These are phyloP conservation scores for Fraxinus cuspidata DNA, from an alignment of 257 asterid genomes.

Conservation along the genomic window DNA sequence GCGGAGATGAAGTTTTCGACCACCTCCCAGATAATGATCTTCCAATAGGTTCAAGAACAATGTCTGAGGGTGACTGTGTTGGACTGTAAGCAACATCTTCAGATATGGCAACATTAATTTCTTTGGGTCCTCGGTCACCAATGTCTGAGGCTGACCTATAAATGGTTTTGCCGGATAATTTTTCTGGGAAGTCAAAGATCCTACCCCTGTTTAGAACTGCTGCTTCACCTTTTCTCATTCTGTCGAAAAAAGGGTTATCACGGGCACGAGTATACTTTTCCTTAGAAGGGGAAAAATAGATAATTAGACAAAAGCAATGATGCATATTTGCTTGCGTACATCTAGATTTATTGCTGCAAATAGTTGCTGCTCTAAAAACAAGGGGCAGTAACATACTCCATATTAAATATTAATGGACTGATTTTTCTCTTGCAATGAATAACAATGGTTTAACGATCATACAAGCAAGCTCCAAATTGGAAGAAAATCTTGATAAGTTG, in stretches of 20 bases:
- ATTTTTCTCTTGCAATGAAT: background rate
- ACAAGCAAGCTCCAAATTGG: background rate
- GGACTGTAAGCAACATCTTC: slow-evolving; percentile 39
- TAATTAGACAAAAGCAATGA: slow-evolving; percentile 9
- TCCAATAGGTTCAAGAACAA: slow-evolving; percentile 55
- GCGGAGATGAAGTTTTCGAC: slow-evolving; percentile 55
- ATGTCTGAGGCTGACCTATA: slow-evolving; percentile 55
- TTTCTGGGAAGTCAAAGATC: slow-evolving; percentile 42
- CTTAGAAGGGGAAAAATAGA: slow-evolving; percentile 30
- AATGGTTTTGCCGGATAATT: slow-evolving; percentile 26
- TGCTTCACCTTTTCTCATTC: slow-evolving; percentile 73
- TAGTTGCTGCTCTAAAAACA: background rate
- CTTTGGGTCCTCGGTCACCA: slow-evolving; percentile 43
- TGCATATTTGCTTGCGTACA: background rate
- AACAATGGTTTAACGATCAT: background rate
- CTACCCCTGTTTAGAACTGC: slow-evolving; percentile 37
- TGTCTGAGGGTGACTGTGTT: slow-evolving; percentile 46
- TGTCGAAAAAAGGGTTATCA: slow-evolving; percentile 62
- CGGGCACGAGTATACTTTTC: slow-evolving; percentile 59
- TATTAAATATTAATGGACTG: background rate
- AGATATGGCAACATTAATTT: slow-evolving; percentile 18
- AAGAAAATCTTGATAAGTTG: background rate
- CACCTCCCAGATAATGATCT: slow-evolving; percentile 61
- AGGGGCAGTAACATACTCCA: background rate
- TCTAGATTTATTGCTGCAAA: background rate